These are phyloP conservation scores for Pseudisothecium myosuroides DNA, from an alignment of 225 moss, liverwort and hornwort species.

Conservation along the genomic window DNA sequence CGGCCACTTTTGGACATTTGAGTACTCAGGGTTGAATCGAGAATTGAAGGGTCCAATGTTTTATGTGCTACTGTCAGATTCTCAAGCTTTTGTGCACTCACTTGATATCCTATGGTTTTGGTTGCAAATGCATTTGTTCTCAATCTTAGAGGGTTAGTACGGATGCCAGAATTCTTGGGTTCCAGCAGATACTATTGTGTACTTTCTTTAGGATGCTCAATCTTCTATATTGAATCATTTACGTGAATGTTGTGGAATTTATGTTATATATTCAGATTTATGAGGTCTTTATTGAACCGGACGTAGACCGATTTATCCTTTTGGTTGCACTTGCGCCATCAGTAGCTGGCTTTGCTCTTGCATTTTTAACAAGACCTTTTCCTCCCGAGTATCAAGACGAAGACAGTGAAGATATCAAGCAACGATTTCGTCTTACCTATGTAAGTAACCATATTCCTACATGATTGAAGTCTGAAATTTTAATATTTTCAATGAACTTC, in stretches of 20 bases:
- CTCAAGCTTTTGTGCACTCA: neutral
- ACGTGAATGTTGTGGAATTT: neutral
- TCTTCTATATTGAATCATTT: neutral
- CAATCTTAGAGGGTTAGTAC: neutral
- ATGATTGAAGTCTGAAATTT: neutral
- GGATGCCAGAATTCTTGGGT: neutral
- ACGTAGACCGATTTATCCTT: slow-evolving; percentile 32
- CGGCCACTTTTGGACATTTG: neutral
- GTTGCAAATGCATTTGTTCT: neutral
- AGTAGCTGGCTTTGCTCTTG: slow-evolving; percentile 27
- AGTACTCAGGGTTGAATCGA: neutral
- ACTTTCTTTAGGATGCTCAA: neutral
- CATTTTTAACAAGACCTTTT: slow-evolving; percentile 31
- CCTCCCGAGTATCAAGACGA: slow-evolving; percentile 25
- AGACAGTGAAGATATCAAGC: slow-evolving; percentile 36
- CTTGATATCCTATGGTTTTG: neutral
- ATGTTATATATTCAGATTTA: slow-evolving; percentile 16
- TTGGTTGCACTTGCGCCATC: slow-evolving; percentile 38
- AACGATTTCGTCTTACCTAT: slow-evolving; percentile 40
- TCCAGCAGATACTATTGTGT: neutral
- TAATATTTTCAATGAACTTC: neutral
- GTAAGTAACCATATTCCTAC: slow-evolving; percentile 1
- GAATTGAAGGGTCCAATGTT: neutral
- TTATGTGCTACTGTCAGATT: neutral
- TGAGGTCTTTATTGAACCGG: slow-evolving; percentile 45